Conservation (phyloP, 805 yeast genomes). For the Wickerhamomyces strasburgensis region DNA sequence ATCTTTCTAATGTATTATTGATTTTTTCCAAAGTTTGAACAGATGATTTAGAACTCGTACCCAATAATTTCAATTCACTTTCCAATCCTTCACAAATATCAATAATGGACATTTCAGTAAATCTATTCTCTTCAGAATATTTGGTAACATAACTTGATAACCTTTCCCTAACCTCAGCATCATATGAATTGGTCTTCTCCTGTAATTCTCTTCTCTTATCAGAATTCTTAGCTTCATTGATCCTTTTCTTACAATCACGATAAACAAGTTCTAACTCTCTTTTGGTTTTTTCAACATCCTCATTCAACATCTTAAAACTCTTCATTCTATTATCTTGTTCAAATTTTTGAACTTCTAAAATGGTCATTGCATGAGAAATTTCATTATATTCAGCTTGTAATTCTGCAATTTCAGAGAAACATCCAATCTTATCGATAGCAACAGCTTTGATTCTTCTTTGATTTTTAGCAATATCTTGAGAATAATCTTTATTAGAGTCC, state of each 20-base stretch:
- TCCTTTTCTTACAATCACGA: conserved; percentile 26
- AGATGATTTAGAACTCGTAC: conserved; percentile 35
- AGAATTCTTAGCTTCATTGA: conserved; percentile 20
- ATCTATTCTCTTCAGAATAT: conserved; percentile 30
- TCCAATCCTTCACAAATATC: conserved; percentile 40
- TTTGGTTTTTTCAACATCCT: conserved; percentile 27
- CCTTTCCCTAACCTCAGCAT: conserved; percentile 34
- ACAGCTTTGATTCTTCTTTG: conserved; percentile 25
- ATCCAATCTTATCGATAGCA: conserved; percentile 20
- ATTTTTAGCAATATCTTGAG: conserved; percentile 31
- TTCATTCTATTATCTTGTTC: conserved; percentile 37
- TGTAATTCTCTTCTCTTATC: conserved; percentile 25
- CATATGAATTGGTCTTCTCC: conserved; percentile 29
- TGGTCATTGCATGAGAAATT: conserved; percentile 22
- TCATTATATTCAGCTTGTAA: conserved; percentile 24
- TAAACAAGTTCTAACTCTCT: conserved; percentile 22
- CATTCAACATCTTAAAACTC: conserved; percentile 28
- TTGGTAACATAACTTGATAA: conserved; percentile 37
- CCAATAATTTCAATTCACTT: conserved; percentile 37
- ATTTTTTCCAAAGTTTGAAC: conserved; percentile 29
- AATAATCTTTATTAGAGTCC: conserved; percentile 39
- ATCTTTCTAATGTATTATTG: conserved; percentile 19
- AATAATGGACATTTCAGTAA: conserved; percentile 35
- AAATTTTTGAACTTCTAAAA: conserved; percentile 26
- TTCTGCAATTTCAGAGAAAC: conserved; percentile 19